A percentile compares a stretch with the other conserved stretches of the same genome.
These are phyloP conservation scores for Tricharina praecox DNA, from an alignment of 495 filamentous ascomycete species.

Conservation along the genomic window DNA sequence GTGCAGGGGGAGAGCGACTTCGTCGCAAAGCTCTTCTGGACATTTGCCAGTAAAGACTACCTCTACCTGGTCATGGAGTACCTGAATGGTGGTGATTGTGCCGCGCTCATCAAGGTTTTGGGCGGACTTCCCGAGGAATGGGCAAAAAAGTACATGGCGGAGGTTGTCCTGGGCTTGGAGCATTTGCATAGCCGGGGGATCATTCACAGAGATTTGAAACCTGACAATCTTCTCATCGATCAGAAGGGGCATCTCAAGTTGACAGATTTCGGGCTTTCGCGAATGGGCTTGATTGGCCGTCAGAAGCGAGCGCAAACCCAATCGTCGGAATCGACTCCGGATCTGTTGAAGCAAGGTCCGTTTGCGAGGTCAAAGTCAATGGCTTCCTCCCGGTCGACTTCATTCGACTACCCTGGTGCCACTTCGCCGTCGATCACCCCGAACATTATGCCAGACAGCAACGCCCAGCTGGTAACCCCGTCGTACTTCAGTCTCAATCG, in stretches of 20 bases:
- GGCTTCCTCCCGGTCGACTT: constrained; percentile 85
- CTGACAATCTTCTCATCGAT: constrained; percentile 93
- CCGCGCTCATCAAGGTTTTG: constrained; percentile 84
- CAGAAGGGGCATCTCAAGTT: constrained; percentile 92
- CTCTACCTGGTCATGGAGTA: constrained; percentile 99
- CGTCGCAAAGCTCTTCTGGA: constrained; percentile 97
- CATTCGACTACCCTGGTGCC: constrained; percentile 78
- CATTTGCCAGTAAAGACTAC: constrained; percentile 97
- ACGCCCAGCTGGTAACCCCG: constrained; percentile 51
- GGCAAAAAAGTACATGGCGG: constrained; percentile 90
- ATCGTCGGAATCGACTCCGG: constrained; percentile 61
- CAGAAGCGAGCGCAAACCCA: constrained; percentile 78
- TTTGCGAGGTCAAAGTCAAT: constrained; percentile 74
- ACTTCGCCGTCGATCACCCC: constrained; percentile 45
- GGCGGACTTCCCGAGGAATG: constrained; percentile 87
- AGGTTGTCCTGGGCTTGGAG: constrained; percentile 87
- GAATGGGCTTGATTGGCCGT: constrained; percentile 91
- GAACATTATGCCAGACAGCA: constrained; percentile 65
- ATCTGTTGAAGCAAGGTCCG: constrained; percentile 80
- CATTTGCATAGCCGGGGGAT: constrained; percentile 88
- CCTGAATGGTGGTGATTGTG: constrained; percentile 91
- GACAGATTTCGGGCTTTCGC: constrained; percentile 91
- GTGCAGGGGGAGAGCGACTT: constrained; percentile 99
- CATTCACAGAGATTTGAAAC: constrained; percentile 91
- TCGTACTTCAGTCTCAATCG: constrained; percentile 79